Conservation (phyloP, 2,329 filamentous ascomycete genomes). For the Sphaerulina musiva region DNA sequence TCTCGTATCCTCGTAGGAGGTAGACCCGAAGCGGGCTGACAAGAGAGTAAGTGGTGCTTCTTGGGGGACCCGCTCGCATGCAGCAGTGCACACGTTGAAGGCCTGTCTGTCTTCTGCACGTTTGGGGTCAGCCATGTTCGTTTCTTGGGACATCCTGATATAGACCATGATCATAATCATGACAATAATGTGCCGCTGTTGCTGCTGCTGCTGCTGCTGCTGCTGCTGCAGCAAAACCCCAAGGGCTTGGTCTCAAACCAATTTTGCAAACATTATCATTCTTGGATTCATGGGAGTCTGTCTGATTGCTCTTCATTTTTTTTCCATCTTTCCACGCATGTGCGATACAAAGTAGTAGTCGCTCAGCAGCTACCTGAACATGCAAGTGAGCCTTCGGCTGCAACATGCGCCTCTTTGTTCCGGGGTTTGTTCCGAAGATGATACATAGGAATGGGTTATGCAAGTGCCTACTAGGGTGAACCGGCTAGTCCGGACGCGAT, state of each 20-base stretch:
- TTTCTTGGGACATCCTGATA: too few species aligned
- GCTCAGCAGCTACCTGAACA: background rate
- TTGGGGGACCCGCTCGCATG: slow-evolving; percentile 5
- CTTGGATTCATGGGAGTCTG: too few species aligned
- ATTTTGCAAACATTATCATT: too few species aligned
- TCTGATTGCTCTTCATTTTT: too few species aligned
- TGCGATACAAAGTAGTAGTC: background rate
- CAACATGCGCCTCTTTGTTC: background rate
- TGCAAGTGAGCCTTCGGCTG: background rate
- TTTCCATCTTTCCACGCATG: too few species aligned
- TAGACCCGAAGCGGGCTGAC: background rate
- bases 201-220: too few species aligned
- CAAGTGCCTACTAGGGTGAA: background rate
- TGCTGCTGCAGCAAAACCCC: too few species aligned
- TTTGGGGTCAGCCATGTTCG: background rate
- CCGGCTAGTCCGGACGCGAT: too few species aligned
- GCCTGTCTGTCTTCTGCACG: background rate
- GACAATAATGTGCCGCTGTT: too few species aligned
- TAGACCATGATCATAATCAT: background rate
- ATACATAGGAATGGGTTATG: background rate
- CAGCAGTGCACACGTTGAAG: slow-evolving; percentile 1
- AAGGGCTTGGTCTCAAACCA: too few species aligned
- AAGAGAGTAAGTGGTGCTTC: background rate
- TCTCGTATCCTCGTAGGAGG: background rate
- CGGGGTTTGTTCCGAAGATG: background rate